Evolutionary conservation across 2,329 filamentous ascomycete species (phyloP), one percentile per base, ranked within the genome.

Genomic region (Colletotrichum cordylinicola): DNA sequence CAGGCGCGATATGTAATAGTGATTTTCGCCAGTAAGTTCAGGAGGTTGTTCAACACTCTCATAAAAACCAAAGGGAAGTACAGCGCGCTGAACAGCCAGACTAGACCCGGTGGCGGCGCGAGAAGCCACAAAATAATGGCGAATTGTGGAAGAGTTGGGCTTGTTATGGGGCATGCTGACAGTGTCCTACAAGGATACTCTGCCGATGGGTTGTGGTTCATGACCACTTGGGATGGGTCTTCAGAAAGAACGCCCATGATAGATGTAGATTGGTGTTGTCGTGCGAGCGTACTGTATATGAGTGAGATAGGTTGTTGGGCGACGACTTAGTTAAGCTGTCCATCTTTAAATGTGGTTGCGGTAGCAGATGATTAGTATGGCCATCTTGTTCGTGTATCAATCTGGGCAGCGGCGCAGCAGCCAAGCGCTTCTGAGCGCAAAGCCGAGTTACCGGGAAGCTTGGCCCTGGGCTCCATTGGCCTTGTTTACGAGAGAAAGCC

Each of bases 341-440:
- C n/a, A n/a, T n/a, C 6, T 18, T 48, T 48, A 18, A 13, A 12
- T 48, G 43, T 48, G 18, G 43, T 21, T 9, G n/a, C n/a, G 4
- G 18, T 48, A 13, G n/a, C n/a, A 21, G 43, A 4, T 7, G 10
- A 48, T 48, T 13, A 48, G 43, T 48, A 48, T 21, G 43, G 43
- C 10, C 43, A 0, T 48, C 43, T 48, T 21, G 39, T 21, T 48
- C 9, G 5, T 21, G 6, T n/a, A 13, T 21, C 10, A 18, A 60
- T 13, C 67, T 69, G 68, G 58, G 68, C 68, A 37, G 58, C 16
- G 68, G 68, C 68, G 68, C 68, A 70, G 68, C 68, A 31, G 58
- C 68, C 58, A 65, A 70, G 68, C 18, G 10, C 16, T 18, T n/a
- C 35, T 48, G 55, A 16, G 56, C 29, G 16, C 6, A 12, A 6